Base-by-base conservation (phyloP, 768 basidiomycete genomes). In the Agaricus blazei region DNA sequence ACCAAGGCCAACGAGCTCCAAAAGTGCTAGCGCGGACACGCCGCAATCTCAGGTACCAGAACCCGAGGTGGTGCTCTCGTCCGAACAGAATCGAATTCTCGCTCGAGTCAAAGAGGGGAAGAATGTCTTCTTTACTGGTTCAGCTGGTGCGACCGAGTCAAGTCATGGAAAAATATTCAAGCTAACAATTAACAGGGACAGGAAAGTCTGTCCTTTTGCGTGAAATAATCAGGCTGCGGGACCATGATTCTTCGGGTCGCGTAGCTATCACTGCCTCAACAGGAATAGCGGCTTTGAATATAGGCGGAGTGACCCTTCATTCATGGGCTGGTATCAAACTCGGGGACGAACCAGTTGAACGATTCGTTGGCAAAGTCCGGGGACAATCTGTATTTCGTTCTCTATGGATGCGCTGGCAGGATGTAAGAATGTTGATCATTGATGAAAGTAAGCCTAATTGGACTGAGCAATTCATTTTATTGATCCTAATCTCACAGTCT, bases 81-180 rank as follows among this genome's bases (percentile, higher is more conserved):
- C 68, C 3, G 81, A 85, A 63, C 85, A 87, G 65, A 64, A 61
- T 46, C 48, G 51, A 3, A 78, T 87, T 5, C 64, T 87, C 6
- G 60, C 72, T 12, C 68, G 64, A 60, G 88, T 93, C 6, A 76
- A 81, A 44, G 70, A 70, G 9, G 83, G 84, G 3, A 69, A 79
- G 59, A 91, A 73, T 62, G 82, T 93, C 7, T 93, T 93, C 69
- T 93, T 93, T 66, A 93, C 91, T 0, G 92, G 92, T 1, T 87
- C 88, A 15, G 92, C 92, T 51, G 90, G 90, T 85, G 50, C 28
- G 15, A 41, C 37, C 29, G n/a, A 11, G 24, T 9, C 36, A 14
- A 24, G 23, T 19, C 19, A 19, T 19, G 19, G 19, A 34, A 19
- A 14, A 12, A 44, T 15, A 41, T 7, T 23, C 19, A 23, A 24